Percentiles rank a stretch among this genome's conserved stretches.
Evolutionary conservation across 2,329 filamentous ascomycete species (phyloP).

Genomic region (Ascosphaera acerosa): DNA sequence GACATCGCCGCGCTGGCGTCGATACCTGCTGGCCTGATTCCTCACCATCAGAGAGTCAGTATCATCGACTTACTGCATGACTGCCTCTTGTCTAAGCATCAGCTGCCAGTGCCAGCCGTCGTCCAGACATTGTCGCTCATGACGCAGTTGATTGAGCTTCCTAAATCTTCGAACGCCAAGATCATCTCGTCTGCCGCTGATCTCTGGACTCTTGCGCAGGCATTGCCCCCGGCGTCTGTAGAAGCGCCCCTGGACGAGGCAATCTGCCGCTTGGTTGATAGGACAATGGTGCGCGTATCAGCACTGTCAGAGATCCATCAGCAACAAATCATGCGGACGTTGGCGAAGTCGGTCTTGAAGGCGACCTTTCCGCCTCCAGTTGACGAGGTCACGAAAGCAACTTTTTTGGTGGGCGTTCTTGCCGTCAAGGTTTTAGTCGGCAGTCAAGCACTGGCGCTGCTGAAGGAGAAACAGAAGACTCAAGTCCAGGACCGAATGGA

Average conservation of each 20-base stretch:
- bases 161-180: constrained; percentile 13
- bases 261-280: too few relatives aligned
- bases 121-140: constrained; percentile 14
- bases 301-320: constrained; percentile 13
- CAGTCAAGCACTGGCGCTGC: too few relatives aligned
- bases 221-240: too few relatives aligned
- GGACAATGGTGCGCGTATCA: too few relatives aligned
- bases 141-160: constrained; percentile 16
- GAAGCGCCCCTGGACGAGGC: too few relatives aligned
- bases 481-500: too few relatives aligned
- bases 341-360: background rate
- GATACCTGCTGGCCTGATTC: constrained; percentile 14
- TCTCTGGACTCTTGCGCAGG: constrained; percentile 15
- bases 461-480: too few relatives aligned
- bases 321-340: constrained; percentile 4
- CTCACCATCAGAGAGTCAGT: constrained; percentile 13
- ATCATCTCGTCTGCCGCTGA: constrained; percentile 14
- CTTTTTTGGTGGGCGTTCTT: too few relatives aligned
- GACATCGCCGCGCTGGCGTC: constrained; percentile 14
- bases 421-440: too few relatives aligned
- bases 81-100: constrained; percentile 5
- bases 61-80: constrained; percentile 14
- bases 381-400: too few relatives aligned
- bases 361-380: too few relatives aligned
- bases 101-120: background rate